phyloP scores from a whole-genome alignment of 306 rosid species.

The Comarum palustre region DNA sequence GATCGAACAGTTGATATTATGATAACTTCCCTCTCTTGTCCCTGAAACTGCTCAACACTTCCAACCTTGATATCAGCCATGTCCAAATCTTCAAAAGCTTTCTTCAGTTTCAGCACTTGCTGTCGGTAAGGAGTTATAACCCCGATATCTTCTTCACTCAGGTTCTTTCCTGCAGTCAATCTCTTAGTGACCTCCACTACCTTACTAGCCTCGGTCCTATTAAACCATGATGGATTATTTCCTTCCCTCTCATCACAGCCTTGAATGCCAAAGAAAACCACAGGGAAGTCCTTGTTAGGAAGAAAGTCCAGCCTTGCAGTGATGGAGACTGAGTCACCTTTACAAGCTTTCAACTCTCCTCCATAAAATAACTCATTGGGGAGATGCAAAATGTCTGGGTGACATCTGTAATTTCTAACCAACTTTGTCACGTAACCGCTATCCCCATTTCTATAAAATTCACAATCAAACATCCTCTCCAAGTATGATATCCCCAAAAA shows the following conservation, averaged over 20 bases:
- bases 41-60: constrained; percentile 95
- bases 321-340: constrained; percentile 46
- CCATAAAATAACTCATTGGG: constrained; percentile 69
- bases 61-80: constrained; percentile 71
- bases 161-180: constrained; percentile 42
- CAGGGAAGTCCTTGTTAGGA: constrained; percentile 74
- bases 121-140: constrained; percentile 88
- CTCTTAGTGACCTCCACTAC: constrained; percentile 54
- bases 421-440: constrained; percentile 59
- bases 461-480: constrained; percentile 62
- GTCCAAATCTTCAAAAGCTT: constrained; percentile 54
- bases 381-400: constrained; percentile 72
- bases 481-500: constrained; percentile 73
- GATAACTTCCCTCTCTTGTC: constrained; percentile 80
- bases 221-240: constrained; percentile 97
- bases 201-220: constrained; percentile 84
- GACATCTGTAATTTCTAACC: constrained; percentile 78
- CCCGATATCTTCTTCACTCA: constrained; percentile 69
- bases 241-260: constrained; percentile 99
- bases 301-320: constrained; percentile 42
- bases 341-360: constrained; percentile 74
- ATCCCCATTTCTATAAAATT: constrained; percentile 52
- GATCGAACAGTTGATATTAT: constrained; percentile 92
- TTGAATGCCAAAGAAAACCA: constrained; percentile 90
- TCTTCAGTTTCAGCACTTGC: constrained; percentile 78